Evolutionary conservation across 495 filamentous ascomycete genomes (phyloP).

Genomic region (Penicillium bialowiezense): DNA sequence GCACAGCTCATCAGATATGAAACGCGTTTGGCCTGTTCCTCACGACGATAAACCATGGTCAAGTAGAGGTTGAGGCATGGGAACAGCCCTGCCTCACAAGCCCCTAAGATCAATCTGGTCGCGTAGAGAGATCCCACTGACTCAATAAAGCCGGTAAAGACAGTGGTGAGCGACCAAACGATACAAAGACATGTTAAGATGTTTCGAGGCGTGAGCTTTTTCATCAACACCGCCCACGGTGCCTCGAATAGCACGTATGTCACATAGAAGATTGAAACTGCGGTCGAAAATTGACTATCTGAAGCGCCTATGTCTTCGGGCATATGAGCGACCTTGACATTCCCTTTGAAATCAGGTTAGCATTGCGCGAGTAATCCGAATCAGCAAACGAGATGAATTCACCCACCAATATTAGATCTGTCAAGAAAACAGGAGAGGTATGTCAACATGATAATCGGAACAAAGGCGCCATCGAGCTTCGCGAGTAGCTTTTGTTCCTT

Average conservation of each 20-base stretch:
- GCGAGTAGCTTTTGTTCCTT: slow-evolving; percentile 37
- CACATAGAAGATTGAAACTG: slow-evolving; percentile 51
- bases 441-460: slow-evolving; percentile 47
- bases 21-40: slow-evolving; percentile 43
- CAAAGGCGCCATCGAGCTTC: slow-evolving; percentile 44
- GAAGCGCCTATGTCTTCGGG: slow-evolving; percentile 43
- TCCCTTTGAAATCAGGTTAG: slow-evolving; percentile 26
- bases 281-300: slow-evolving; percentile 41
- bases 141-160: slow-evolving; percentile 51
- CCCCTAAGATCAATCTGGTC: slow-evolving; percentile 60
- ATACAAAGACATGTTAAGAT: slow-evolving; percentile 39
- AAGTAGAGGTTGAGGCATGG: slow-evolving; percentile 57
- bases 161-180: slow-evolving; percentile 52
- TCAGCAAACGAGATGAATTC: too few relatives aligned
- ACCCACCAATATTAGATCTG: slow-evolving; percentile 44
- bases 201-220: slow-evolving; percentile 44
- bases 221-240: slow-evolving; percentile 43
- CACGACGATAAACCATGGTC: slow-evolving; percentile 48
- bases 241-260: slow-evolving; percentile 49
- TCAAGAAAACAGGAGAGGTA: slow-evolving; percentile 47
- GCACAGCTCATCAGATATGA: slow-evolving; percentile 43
- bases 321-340: slow-evolving; percentile 46
- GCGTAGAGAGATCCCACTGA: slow-evolving; percentile 50
- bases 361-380: background rate
- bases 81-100: slow-evolving; percentile 67